Evolutionary conservation across 2,329 filamentous ascomycete genomes (phyloP).

Genomic region (Ceratocystis cacaofunesta): DNA sequence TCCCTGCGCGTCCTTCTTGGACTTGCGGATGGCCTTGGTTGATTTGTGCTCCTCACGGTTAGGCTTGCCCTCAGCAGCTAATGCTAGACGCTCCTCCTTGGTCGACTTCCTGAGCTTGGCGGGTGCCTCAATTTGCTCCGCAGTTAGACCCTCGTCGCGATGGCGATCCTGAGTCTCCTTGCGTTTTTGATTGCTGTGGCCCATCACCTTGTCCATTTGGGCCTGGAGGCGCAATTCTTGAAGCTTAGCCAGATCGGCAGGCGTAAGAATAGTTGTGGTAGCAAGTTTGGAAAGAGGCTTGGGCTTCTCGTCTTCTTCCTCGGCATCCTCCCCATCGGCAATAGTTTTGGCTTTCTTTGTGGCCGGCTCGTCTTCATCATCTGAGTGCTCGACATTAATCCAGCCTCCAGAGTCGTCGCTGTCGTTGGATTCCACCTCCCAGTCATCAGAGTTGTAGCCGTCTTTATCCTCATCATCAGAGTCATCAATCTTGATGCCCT

Average conservation of each 20-base stretch:
- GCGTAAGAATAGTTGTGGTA: slow-evolving; percentile 87
- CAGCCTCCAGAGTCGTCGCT: slow-evolving; percentile 68
- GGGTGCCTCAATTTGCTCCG: slow-evolving; percentile 80
- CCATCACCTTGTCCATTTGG: slow-evolving; percentile 50
- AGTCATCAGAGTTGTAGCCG: slow-evolving; percentile 39
- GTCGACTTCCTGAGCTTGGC: slow-evolving; percentile 68
- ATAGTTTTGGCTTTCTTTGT: slow-evolving; percentile 30
- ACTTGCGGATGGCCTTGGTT: slow-evolving; percentile 67
- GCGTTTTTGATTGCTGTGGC: slow-evolving; percentile 30
- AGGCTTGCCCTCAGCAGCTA: slow-evolving; percentile 69
- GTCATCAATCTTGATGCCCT: slow-evolving; percentile 21
- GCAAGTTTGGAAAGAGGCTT: slow-evolving; percentile 56
- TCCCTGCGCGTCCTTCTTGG: slow-evolving; percentile 74
- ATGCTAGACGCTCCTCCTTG: slow-evolving; percentile 75
- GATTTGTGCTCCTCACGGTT: slow-evolving; percentile 68
- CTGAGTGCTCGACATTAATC: slow-evolving; percentile 80
- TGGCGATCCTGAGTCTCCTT: slow-evolving; percentile 44
- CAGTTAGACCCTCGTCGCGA: slow-evolving; percentile 76
- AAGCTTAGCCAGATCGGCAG: slow-evolving; percentile 88
- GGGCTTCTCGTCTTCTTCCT: slow-evolving; percentile 25
- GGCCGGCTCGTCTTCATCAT: slow-evolving; percentile 58
- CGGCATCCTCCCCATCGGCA: slow-evolving; percentile 4
- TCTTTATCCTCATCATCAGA: slow-evolving; percentile 45
- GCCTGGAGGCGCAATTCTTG: slow-evolving; percentile 69
- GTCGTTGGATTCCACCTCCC: slow-evolving; percentile 46